Evolutionary conservation across 768 basidiomycete genomes (phyloP), one percentile per base, ranked within the genome.

Genomic region (Mycena chlorophos): DNA sequence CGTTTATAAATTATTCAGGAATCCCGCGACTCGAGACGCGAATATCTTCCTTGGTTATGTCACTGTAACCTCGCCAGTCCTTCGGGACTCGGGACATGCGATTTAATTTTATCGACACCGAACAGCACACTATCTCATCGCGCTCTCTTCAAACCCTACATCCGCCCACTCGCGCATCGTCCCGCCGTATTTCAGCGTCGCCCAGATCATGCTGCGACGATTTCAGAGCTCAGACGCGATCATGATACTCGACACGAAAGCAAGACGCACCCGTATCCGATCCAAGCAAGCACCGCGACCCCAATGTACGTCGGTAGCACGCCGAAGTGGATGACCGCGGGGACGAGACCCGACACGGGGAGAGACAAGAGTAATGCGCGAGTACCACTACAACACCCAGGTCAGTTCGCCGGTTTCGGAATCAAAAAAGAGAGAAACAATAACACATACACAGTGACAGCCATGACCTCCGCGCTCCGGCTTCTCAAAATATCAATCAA

Each of bases 401-500:
- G n/a, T n/a, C n/a, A n/a, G n/a, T n/a, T n/a, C n/a, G n/a, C n/a
- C n/a, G n/a, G 19, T 6, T 14, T 29, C 31, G 16, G 13, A 19
- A 49, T 16, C n/a, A 23, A 31, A 53, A 16, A 19, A 30, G 31
- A 28, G 5, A 14, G 39, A 14, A 17, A 46, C 51, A 3, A 22
- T 13, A 42, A 49, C 43, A 74, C 81, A 27, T 51, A 87, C 87
- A 69, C 70, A 51, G 71, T 73, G 0, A 81, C 85, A 3, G 84
- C 86, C 68, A 79, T 75, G n/a, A 76, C 74, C 63, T 89, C 86
- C 2, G 87, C 84, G 58, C 87, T 87, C 20, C 77, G 75, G 25
- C 73, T 64, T 30, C 82, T 85, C 68, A 88, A 58, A 13, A 87
- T 68, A 57, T 89, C 88, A 4, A 88, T 78, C 26, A 71, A 68